Base-by-base conservation (phyloP, 148 eudicot species). In the Arbutus unedo region DNA sequence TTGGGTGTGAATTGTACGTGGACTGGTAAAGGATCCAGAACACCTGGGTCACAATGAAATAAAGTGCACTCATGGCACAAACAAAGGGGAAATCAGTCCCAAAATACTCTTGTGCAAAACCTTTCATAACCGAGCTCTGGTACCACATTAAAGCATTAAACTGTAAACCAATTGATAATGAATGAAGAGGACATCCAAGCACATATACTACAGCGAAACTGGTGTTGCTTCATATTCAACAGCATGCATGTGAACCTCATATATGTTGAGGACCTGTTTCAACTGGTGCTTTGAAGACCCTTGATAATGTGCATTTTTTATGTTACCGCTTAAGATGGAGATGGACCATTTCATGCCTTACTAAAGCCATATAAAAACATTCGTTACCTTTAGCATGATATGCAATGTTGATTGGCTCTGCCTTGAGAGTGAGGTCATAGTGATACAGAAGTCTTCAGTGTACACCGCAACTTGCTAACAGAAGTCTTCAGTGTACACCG, bases 281-380 rank as follows among this genome's bases (percentile, higher is more conserved):
- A 51, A 25, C 78, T 51, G 59, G 78, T 49, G 57, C 23, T 76
- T 31, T 76, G 64, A 54, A 54, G 50, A 54, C 47, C 60, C 79
- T 76, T 76, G n/a, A 76, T 23, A 31, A 54, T 38, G 16, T 55
- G 64, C 49, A 53, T 55, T 47, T 77, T 77, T 4, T 31, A 55
- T 77, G 15, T 8, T 54, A 64, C 23, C 48, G 51, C 62, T 53
- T 55, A 55, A 55, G 43, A 38, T 77, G 41, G 18, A 54, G 54
- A 50, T 31, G 14, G 48, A 8, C 16, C 11, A 16, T 77, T 77
- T 59, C 47, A 16, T 18, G 48, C 53, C 64, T 15, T 8, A 54
- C 79, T 53, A 77, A 25, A 54, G 48, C 66, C 48, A 19, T 6
- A 55, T 38, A 54, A 11, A 76, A 76, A 53, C 14, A 53, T 54